Conservation (phyloP, 176 grass and related monocot species). For the Rhynchospora pubera region DNA sequence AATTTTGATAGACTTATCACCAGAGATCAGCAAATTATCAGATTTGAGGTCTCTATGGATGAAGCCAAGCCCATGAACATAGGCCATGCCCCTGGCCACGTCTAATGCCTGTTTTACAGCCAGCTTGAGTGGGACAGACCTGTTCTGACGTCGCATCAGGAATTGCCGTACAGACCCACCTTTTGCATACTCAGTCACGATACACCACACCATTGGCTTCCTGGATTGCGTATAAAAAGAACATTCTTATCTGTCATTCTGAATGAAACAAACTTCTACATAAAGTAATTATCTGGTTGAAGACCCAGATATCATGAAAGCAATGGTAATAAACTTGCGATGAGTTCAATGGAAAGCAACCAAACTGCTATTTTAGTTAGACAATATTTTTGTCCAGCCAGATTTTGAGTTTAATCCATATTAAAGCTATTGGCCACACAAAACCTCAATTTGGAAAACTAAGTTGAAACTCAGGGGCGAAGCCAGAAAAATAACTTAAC, state of each 20-base stretch:
- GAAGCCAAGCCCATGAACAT: conserved; percentile 89
- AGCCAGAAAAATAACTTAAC: too few species aligned
- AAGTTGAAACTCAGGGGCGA: background rate
- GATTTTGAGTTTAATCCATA: background rate
- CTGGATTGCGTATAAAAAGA: conserved; percentile 8
- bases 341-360: background rate
- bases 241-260: background rate
- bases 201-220: conserved; percentile 96
- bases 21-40: conserved; percentile 84
- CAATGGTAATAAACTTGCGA: background rate
- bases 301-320: background rate
- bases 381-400: background rate
- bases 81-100: conserved; percentile 86
- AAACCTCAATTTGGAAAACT: background rate
- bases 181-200: conserved; percentile 93
- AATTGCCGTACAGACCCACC: conserved; percentile 93
- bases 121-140: conserved; percentile 65
- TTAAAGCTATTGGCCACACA: background rate
- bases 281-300: background rate
- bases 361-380: background rate
- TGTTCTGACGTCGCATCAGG: conserved; percentile 73
- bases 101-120: conserved; percentile 93
- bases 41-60: conserved; percentile 96
- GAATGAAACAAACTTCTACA: background rate
- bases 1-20: conserved; percentile 96